Evolutionary conservation across 192 early-diverging fungal species (phyloP), one percentile per base, ranked within the genome.

Genomic region (Entomortierella parvispora): DNA sequence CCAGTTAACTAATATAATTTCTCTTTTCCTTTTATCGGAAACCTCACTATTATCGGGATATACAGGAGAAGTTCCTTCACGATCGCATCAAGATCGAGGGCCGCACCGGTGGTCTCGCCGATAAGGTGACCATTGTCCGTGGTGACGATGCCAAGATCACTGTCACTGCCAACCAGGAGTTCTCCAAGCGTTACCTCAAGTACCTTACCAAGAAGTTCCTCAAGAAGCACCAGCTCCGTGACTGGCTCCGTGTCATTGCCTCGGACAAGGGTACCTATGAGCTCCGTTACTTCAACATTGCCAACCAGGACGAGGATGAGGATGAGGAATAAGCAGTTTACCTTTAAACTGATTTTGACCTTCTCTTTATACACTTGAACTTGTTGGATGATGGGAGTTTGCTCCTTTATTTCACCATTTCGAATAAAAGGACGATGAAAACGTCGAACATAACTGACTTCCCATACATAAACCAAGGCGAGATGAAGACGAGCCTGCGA

Each of bases 181-280:
- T 98, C 87, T 91, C 96, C 81, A 99, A 99, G 93, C 93, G 96
- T 72, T 99, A 99, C 93, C 84, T 98, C 85, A 99, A 99, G 93
- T 99, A 99, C 93, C 92, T 99, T 58, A 94, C 97, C 88, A 99
- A 99, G 93, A 97, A 97, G 91, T 99, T 95, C 93, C 88, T 99
- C 86, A 99, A 99, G 95, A 97, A 99, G 94, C 87, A 97, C 91
- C 89, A 92, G 83, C 92, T 99, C 86, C 92, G 95, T 82, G 97
- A 99, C 89, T 98, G 92, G 92, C 87, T 99, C 80, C 96, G 97
- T 85, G 97, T 98, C 80, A 88, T 97, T 82, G 86, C 94, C 78
- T 83, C 87, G 69, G 80, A 83, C 89, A 95, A 96, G 91, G 82
- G 85, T 66, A 87, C 94, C 67, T 99, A 96, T 90, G 91, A 95